Conservation (phyloP, 202 grass and related monocot genomes). For the Panicum virgatum region DNA sequence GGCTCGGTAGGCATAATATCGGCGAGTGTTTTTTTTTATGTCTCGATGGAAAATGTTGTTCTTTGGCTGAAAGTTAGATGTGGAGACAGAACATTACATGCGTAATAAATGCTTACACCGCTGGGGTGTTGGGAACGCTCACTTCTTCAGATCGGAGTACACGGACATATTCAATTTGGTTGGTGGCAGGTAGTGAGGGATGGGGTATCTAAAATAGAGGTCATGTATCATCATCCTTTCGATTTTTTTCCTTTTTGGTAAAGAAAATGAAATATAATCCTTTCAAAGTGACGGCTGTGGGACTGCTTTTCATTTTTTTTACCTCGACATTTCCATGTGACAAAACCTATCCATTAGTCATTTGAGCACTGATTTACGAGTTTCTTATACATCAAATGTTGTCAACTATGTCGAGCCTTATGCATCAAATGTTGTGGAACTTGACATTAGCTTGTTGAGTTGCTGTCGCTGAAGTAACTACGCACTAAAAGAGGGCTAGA, state of each 20-base stretch:
- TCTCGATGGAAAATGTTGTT: too few species aligned
- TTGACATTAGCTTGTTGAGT: neutral
- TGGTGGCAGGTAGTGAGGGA: slow-evolving; percentile 5
- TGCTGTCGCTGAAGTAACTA: neutral
- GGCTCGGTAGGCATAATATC: too few species aligned
- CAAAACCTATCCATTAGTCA: neutral
- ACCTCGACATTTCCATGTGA: neutral
- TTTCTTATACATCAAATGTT: slow-evolving; percentile 8
- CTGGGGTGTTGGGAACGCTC: neutral
- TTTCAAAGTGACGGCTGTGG: neutral
- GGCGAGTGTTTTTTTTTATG: too few species aligned
- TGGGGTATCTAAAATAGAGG: neutral
- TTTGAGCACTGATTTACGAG: neutral
- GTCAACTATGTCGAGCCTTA: too few species aligned
- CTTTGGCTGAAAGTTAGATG: too few species aligned
- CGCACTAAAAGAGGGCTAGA: neutral
- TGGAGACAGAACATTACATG: neutral
- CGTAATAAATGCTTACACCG: neutral
- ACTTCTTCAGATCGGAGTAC: neutral
- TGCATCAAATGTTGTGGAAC: slow-evolving; percentile 17
- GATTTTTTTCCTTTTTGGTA: too few species aligned
- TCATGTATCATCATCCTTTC: neutral
- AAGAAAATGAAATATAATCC: too few species aligned
- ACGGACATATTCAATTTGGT: slow-evolving; percentile 2
- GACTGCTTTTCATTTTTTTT: neutral